These are phyloP conservation scores for Cutaneotrichosporon dermatis DNA, from an alignment of 1,284 basidiomycete genomes.

Conservation along the genomic window DNA sequence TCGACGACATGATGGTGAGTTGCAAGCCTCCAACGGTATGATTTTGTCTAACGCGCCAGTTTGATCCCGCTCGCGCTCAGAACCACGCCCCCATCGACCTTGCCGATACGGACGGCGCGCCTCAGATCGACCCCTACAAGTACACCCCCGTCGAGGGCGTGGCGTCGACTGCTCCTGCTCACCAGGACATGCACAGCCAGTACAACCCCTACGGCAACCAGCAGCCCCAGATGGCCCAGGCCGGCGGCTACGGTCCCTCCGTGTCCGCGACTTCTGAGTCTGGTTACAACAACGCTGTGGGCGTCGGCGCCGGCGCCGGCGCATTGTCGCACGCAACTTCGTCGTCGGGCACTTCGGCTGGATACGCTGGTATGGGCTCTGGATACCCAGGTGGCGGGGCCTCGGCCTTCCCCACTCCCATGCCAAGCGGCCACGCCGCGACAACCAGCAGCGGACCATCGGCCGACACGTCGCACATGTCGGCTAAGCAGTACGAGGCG, in stretches of 20 bases:
- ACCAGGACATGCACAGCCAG: background rate
- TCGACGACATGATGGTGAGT: constrained; percentile 49
- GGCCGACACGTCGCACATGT: constrained; percentile 25
- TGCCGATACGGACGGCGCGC: constrained; percentile 24
- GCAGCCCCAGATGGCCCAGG: constrained; percentile 44
- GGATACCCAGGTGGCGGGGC: constrained; percentile 11
- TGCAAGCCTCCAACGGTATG: background rate
- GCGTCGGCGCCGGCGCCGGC: constrained; percentile 6
- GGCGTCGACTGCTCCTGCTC: constrained; percentile 19
- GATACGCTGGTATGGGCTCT: constrained; percentile 40
- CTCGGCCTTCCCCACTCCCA: background rate
- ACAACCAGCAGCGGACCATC: background rate
- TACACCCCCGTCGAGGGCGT: constrained; percentile 24
- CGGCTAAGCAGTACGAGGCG: constrained; percentile 42
- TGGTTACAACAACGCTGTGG: constrained; percentile 13
- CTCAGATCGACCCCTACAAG: constrained; percentile 43
- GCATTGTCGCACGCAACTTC: constrained; percentile 34
- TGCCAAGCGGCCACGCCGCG: background rate
- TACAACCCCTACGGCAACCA: constrained; percentile 17
- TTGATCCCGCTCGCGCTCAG: constrained; percentile 39
- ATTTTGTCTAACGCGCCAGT: constrained; percentile 24
- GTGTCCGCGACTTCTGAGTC: background rate
- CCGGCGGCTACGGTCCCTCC: constrained; percentile 17
- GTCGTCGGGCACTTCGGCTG: constrained; percentile 34
- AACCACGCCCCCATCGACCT: constrained; percentile 43